Base-by-base conservation (phyloP, 495 filamentous ascomycete species). In the Aspergillus sparsus region DNA sequence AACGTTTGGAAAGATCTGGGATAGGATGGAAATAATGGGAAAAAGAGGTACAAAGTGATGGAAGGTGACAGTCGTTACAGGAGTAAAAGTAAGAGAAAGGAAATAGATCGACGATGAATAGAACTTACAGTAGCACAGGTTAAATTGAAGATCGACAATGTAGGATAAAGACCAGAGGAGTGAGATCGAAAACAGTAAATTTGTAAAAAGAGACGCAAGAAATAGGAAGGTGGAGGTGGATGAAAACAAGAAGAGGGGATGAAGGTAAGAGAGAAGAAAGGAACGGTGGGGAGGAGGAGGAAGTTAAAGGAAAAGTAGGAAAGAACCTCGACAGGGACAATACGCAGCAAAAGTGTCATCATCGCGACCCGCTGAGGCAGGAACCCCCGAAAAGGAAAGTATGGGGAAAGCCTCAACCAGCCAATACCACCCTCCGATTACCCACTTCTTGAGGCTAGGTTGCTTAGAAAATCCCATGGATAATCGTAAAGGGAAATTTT, bases 301-400 rank as follows among this genome's bases (percentile, higher is more conserved):
- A 60, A 51, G 39, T 46, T 49, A 61, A 15, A 34, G 36, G 49
- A 44, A 51, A 53, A 51, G n/a, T 8, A 53, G 21, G 57, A 11
- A 37, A 35, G 32, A 49, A n/a, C 34, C 13, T 6, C 18, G 44
- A 35, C 12, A 37, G 34, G 27, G 36, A 12, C n/a, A 41, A 53
- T 12, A 39, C 3, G 41, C 32, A 34, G 36, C 42, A 39, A 37
- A 50, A n/a, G 53, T 54, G 50, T 57, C 54, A 62, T 47, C 49
- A 34, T 34, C 11, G 42, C 34, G 56, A 46, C 41, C 21, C n/a
- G 33, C 13, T 53, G 54, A 61, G 64, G 64, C 60, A 67, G 59
- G 52, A 62, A 62, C 54, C 32, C 61, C 55, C 53, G 51, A 49
- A 63, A 55, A 46, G 54, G 61, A 58, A 63, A 31, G 61, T 54